Percentiles rank a stretch among this genome's conserved stretches.
Conservation (phyloP, 495 filamentous ascomycete species). For the Xanthoparmelia taractica region DNA sequence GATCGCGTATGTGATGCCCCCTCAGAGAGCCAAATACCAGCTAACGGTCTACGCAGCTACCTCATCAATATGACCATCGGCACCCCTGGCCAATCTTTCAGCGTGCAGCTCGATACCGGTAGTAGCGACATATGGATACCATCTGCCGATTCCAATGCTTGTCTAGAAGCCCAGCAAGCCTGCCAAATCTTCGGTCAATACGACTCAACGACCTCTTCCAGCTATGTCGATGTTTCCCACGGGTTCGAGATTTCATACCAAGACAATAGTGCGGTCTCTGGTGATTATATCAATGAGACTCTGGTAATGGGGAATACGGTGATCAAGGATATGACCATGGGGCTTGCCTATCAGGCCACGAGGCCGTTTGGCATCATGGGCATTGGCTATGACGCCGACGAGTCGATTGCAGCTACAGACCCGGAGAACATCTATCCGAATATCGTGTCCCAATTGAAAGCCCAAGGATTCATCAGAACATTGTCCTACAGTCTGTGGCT, state of each 20-base stretch:
- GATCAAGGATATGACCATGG: constrained; percentile 43
- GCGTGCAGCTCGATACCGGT: constrained; percentile 63
- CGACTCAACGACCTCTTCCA: constrained; percentile 54
- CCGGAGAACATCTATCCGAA: constrained; percentile 55
- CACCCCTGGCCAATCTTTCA: constrained; percentile 51
- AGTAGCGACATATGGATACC: constrained; percentile 83
- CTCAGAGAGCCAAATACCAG: background rate
- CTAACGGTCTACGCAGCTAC: constrained; percentile 35
- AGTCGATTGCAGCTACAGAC: constrained; percentile 53
- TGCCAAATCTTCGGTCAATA: constrained; percentile 52
- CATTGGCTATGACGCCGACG: constrained; percentile 68
- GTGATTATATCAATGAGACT: constrained; percentile 72
- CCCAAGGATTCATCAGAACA: constrained; percentile 58
- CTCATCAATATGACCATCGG: constrained; percentile 60
- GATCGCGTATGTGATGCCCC: constrained; percentile 16
- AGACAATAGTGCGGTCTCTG: constrained; percentile 60
- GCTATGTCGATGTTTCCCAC: constrained; percentile 55
- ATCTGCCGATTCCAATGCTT: constrained; percentile 49
- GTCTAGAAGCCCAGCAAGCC: constrained; percentile 34
- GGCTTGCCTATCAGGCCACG: constrained; percentile 17
- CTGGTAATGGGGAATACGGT: constrained; percentile 52
- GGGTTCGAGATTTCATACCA: constrained; percentile 77
- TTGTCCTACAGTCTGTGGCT: constrained; percentile 81
- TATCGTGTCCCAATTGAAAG: constrained; percentile 54
- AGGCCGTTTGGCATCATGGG: constrained; percentile 66